phyloP scores from a whole-genome alignment of 306 rosid genomes.

The Inga laurina region DNA sequence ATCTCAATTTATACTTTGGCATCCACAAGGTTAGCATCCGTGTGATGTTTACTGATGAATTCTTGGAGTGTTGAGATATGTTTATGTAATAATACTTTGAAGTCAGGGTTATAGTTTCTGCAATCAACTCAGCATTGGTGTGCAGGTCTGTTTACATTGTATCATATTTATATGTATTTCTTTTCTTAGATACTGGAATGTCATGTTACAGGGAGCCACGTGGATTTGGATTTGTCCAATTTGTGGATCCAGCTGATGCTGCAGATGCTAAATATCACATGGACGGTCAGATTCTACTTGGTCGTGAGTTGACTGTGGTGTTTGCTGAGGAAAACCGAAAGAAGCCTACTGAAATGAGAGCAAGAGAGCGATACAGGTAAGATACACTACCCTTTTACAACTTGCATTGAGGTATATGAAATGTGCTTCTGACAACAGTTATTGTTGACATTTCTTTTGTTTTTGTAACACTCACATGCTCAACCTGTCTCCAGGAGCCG shows the following conservation, averaged over 20 bases:
- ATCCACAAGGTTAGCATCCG: conserved; percentile 76
- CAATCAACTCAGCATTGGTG: conserved; percentile 22
- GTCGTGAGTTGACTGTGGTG: conserved; percentile 77
- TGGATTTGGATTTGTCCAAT: conserved; percentile 84
- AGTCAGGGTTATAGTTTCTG: conserved; percentile 26
- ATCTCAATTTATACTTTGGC: conserved; percentile 63
- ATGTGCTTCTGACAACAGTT: neutral
- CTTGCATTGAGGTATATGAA: neutral
- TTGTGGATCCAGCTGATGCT: conserved; percentile 72
- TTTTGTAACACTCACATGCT: neutral
- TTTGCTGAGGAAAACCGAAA: conserved; percentile 84
- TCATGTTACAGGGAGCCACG: conserved; percentile 67
- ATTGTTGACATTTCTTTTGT: neutral
- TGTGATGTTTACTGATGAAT: conserved; percentile 54
- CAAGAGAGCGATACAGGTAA: conserved; percentile 61
- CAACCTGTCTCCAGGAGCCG: conserved; percentile 34
- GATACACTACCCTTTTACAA: neutral
- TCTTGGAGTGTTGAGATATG: conserved; percentile 38
- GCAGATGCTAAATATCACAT: conserved; percentile 78
- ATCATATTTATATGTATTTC: neutral
- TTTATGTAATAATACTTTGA: conserved; percentile 22
- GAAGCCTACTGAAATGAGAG: conserved; percentile 84
- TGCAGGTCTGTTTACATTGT: conserved; percentile 10
- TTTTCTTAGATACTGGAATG: neutral
- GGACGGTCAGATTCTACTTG: conserved; percentile 78